Percentiles rank a stretch among this genome's conserved stretches.
Evolutionary conservation across 2,329 filamentous ascomycete species (phyloP).

Genomic region (Camillea tinctor): DNA sequence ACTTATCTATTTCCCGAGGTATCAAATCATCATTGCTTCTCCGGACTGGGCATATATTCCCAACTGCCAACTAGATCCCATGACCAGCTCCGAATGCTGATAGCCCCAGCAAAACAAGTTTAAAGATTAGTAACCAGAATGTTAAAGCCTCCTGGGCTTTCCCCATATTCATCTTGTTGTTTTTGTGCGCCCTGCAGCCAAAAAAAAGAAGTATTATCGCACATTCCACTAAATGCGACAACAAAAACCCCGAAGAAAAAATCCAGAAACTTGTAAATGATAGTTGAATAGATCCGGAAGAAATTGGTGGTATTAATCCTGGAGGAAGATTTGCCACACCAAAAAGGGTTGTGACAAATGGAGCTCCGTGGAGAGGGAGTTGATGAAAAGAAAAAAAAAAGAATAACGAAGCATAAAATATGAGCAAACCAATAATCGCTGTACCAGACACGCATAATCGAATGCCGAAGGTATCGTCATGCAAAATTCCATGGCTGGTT

Average conservation of each 20-base stretch:
- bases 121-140: slow-evolving; percentile 36
- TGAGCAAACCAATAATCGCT: slow-evolving; percentile 49
- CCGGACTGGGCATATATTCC: slow-evolving; percentile 20
- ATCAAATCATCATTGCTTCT: slow-evolving; percentile 32
- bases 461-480: slow-evolving; percentile 55
- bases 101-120: slow-evolving; percentile 26
- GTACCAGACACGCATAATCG: slow-evolving; percentile 62
- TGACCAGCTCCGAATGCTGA: slow-evolving; percentile 28
- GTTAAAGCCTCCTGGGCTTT: slow-evolving; percentile 39
- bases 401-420: slow-evolving; percentile 33
- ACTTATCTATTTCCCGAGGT: slow-evolving; percentile 29
- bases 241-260: slow-evolving; percentile 21
- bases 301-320: slow-evolving; percentile 24
- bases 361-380: background rate
- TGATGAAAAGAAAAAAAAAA: too few species aligned
- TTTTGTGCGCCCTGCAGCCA: slow-evolving; percentile 31
- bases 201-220: slow-evolving; percentile 26
- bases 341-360: background rate
- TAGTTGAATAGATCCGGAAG: slow-evolving; percentile 23
- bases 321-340: background rate
- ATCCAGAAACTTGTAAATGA: slow-evolving; percentile 20
- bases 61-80: slow-evolving; percentile 19
- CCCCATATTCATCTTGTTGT: slow-evolving; percentile 33
- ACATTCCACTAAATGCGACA: slow-evolving; percentile 31
- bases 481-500: slow-evolving; percentile 51